Conservation (phyloP, 768 basidiomycete species). For the Trametes sanguinea region DNA sequence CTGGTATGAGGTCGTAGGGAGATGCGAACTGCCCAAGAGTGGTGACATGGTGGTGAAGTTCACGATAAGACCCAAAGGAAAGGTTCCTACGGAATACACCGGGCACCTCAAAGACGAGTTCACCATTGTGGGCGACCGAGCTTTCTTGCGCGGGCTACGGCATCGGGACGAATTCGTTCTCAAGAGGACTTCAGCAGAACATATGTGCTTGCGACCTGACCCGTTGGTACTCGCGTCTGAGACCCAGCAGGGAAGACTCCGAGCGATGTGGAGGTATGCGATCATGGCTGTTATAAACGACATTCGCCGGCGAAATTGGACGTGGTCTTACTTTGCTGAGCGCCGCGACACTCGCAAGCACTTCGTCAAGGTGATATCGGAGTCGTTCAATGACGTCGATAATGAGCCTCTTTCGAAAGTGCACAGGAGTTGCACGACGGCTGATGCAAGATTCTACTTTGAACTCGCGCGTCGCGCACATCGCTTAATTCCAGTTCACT, state of each 20-base stretch:
- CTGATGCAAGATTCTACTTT: not conserved
- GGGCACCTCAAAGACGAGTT: constrained; percentile 8
- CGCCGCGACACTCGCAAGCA: constrained; percentile 13
- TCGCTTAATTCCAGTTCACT: not conserved
- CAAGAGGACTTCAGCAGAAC: constrained; percentile 17
- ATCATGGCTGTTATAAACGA: constrained; percentile 9
- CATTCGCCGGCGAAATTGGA: constrained; percentile 20
- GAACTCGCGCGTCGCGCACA: not conserved
- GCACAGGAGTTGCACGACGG: not conserved
- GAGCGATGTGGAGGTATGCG: constrained; percentile 21
- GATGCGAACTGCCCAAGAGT: not conserved
- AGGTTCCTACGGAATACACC: not conserved
- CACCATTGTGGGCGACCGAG: not conserved
- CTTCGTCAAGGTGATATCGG: not conserved
- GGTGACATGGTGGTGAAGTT: no score
- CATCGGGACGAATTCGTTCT: not conserved
- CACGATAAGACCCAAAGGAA: no score
- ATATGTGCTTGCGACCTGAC: constrained; percentile 16
- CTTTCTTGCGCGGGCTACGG: not conserved
- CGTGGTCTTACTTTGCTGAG: constrained; percentile 24
- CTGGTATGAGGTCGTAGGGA: not conserved
- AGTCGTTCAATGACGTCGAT: not conserved
- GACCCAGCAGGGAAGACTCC: not conserved
- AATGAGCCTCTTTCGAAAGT: not conserved
- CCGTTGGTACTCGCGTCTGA: not conserved